Base-by-base conservation (phyloP, 2,329 filamentous ascomycete genomes). In the Fusarium globosum region DNA sequence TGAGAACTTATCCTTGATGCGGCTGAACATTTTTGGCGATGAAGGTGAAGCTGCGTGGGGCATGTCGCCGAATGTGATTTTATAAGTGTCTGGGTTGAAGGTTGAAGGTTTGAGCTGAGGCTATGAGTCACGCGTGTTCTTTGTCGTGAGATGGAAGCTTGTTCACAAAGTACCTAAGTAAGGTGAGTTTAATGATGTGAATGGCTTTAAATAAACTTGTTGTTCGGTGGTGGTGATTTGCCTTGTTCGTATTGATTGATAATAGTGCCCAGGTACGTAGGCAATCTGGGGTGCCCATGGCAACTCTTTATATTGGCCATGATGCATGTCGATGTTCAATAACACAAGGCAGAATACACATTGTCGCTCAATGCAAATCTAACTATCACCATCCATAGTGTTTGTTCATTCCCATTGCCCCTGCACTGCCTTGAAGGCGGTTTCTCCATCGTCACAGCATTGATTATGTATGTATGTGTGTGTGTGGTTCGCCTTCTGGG, bases 1-100 rank as follows among this genome's bases (percentile, higher is more conserved):
- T 26, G 78, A 79, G 30, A 84, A 55, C 72, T 81, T 84, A 66
- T 79, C 78, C 71, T 78, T 83, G 62, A 84, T 58, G 23, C 71
- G 70, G 43, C 21, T 71, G 43, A 73, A 63, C 65, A 80, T 76
- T 49, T 30, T 75, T 49, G 65, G 41, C 52, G 72, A 51, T 38
- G 73, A 41, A 43, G 61, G 30, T 51, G 64, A 43, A 60, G 61
- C 42, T 62, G 56, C 48, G 36, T 68, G 68, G 16, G 68, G 68
- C 68, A 71, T 71, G 46, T 39, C n/a, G 20, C 33, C 18, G 42
- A 11, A 42, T 36, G 28, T 39, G 36, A 9, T n/a, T 51, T 69
- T 53, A 58, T 53, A 52, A 33, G 42, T 49, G 41, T 45, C 20
- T 48, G 11, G 26, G n/a, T 36, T 41, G 9, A 23, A 39, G 35